Base-by-base conservation (phyloP, 306 rosid genomes). In the Trifolium fragiferum region DNA sequence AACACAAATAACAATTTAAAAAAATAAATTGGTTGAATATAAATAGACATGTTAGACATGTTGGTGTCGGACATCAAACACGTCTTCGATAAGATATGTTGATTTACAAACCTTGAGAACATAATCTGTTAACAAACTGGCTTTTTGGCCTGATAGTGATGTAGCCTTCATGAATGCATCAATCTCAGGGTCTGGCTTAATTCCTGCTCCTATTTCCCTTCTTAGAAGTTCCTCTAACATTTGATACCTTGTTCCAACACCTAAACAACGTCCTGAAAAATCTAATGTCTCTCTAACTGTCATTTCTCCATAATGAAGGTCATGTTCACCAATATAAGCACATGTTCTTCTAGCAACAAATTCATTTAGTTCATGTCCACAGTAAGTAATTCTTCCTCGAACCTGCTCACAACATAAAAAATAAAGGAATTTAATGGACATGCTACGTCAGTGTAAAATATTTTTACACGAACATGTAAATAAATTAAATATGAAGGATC, bases 131-230 rank as follows among this genome's bases (percentile, higher is more conserved):
- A 83, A 72, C 82, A 90, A 80, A 79, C 81, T 90, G 6, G 89
- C 77, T 49, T 86, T 82, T 59, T 86, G 89, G 62, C 96, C 93
- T 2, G 82, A 67, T 61, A 88, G 12, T 25, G 96, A 80, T 43
- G 75, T 87, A 61, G 96, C 91, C 72, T 90, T 90, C 96, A 90
- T 90, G 79, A 80, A 88, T 3, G 87, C 93, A 76, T 90, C 96
- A 33, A 88, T 90, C 68, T 83, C 90, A 30, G 86, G 84, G 62
- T 90, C 91, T 12, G 96, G 96, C 54, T 90, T 88, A 58, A 90
- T 85, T 66, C 89, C 89, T n/a, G 81, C 82, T 20, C 78, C 81
- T 78, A 54, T 86, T 76, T 90, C 96, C 72, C 93, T 70, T 75
- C 83, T 85, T 51, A 87, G 85, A 30, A 90, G 82, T 66, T 90